These are phyloP conservation scores for Metarhizium album DNA, from an alignment of 2,329 filamentous ascomycete genomes.

Conservation along the genomic window DNA sequence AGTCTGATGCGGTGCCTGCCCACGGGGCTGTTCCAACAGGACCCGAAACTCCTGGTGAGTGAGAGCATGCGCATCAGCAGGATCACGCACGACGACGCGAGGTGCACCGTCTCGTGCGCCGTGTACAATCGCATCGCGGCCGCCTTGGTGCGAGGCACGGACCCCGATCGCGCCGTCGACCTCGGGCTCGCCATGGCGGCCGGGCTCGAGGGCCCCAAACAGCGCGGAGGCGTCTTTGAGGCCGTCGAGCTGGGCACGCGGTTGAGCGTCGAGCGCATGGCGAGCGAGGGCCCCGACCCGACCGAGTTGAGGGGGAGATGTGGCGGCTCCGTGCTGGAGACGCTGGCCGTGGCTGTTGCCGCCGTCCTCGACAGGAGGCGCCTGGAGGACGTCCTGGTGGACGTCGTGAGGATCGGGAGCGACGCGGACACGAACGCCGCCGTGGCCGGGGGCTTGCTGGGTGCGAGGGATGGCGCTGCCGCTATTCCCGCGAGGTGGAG, in stretches of 20 bases:
- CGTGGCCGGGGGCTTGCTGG: neutral
- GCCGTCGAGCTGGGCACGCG: neutral
- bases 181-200: neutral
- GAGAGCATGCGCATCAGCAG: constrained; percentile 27
- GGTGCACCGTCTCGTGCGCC: constrained; percentile 26
- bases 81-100: constrained; percentile 27
- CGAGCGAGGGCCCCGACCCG: constrained; percentile 17
- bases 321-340: constrained; percentile 32
- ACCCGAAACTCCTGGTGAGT: constrained; percentile 14
- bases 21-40: constrained; percentile 28
- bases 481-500: neutral
- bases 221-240: neutral
- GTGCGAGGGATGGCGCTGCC: neutral
- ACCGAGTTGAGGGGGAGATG: constrained; percentile 17
- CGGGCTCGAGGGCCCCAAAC: neutral
- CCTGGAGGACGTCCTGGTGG: constrained; percentile 33
- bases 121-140: constrained; percentile 29
- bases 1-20: constrained; percentile 37
- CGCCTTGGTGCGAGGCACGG: constrained; percentile 17
- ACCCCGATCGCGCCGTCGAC: neutral
- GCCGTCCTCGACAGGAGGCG: constrained; percentile 28
- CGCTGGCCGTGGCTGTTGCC: constrained; percentile 28
- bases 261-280: constrained; percentile 13
- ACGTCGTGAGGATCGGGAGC: constrained; percentile 23
- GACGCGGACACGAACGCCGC: neutral